Evolutionary conservation across 257 asterid species (phyloP).

Genomic region (Solanum bulbocastanum): DNA sequence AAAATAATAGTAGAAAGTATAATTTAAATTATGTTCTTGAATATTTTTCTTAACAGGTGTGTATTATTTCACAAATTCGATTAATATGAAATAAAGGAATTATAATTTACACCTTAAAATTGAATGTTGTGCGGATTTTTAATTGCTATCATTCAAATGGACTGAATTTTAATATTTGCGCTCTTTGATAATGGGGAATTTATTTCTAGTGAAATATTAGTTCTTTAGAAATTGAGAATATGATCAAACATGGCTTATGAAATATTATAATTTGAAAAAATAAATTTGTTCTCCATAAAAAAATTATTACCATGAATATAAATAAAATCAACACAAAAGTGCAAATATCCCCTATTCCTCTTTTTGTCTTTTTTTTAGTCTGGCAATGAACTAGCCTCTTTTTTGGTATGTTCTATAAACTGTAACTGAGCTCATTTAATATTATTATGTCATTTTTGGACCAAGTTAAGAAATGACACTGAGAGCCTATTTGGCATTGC

Average conservation of each 20-base stretch:
- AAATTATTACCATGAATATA: neutral
- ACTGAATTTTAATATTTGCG: neutral
- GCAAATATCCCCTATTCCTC: neutral
- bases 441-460: neutral
- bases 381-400: neutral
- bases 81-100: too few species aligned
- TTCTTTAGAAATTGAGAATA: neutral
- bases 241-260: neutral
- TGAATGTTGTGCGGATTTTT: neutral
- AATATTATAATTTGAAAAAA: neutral
- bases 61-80: too few species aligned
- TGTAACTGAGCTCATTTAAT: neutral
- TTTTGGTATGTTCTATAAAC: neutral
- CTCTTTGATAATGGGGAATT: neutral
- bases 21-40: too few species aligned
- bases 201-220: neutral
- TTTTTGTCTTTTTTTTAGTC: neutral
- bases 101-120: neutral
- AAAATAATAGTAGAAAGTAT: too few species aligned
- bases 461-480: neutral
- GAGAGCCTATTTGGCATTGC: too few species aligned
- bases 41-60: too few species aligned
- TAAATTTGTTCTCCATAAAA: too few species aligned
- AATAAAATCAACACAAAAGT: neutral
- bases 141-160: neutral